phyloP scores from a whole-genome alignment of 78 protist genomes.

The slime mould (Dictyostelium discoideum) region dicty_2.7 NC_007089.4:2888001-2888500 shows the following conservation, averaged over 20 bases:
- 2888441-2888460: not conserved
- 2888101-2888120: slow-evolving; percentile 87
- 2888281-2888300: slow-evolving; percentile 78
- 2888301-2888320: slow-evolving; percentile 81
- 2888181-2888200: slow-evolving; percentile 63
- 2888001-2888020: slow-evolving; percentile 89
- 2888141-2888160: slow-evolving; percentile 82
- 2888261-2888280: slow-evolving; percentile 69
- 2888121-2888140: slow-evolving; percentile 91
- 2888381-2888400: slow-evolving; percentile 19
- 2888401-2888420: not conserved
- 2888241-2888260: slow-evolving; percentile 67
- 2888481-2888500: not conserved
- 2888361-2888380: slow-evolving; percentile 28
- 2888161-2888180: slow-evolving; percentile 14
- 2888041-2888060: slow-evolving; percentile 81
- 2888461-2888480: not conserved
- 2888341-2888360: slow-evolving; percentile 39
- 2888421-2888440: not conserved
- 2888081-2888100: slow-evolving; percentile 64
- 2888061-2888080: slow-evolving; percentile 30
- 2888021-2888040: slow-evolving; percentile 89
- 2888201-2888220: slow-evolving; percentile 55
- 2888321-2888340: slow-evolving; percentile 64
- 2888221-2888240: slow-evolving; percentile 57